Evolutionary conservation across 805 yeast genomes (phyloP).

Genomic region (Metschnikowia reukaufii): DNA sequence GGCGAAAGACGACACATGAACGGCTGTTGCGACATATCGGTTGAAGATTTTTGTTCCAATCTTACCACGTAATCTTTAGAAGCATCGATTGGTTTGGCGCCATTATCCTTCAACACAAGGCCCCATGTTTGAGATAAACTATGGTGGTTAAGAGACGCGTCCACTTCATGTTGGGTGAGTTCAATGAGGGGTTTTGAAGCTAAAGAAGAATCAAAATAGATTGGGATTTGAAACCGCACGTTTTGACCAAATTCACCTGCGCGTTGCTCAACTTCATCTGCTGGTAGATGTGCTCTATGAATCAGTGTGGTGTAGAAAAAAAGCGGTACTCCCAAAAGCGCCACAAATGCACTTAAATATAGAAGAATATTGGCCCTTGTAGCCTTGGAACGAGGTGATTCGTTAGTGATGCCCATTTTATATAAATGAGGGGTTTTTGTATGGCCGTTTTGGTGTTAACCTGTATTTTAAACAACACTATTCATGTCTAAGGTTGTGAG

Average conservation of each 20-base stretch:
- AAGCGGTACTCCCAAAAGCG: slow-evolving; percentile 53
- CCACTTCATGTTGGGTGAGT: slow-evolving; percentile 37
- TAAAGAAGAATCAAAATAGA: slow-evolving; percentile 35
- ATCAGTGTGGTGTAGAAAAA: slow-evolving; percentile 62
- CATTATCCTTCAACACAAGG: slow-evolving; percentile 24
- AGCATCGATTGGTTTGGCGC: slow-evolving; percentile 16
- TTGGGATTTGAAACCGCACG: slow-evolving; percentile 41
- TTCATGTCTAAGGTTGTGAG: no score
- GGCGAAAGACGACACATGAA: slow-evolving; percentile 35
- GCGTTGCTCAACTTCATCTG: slow-evolving; percentile 36
- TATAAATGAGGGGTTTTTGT: not conserved
- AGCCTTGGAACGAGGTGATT: slow-evolving; percentile 10
- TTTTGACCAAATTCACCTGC: slow-evolving; percentile 23
- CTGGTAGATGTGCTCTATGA: slow-evolving; percentile 61
- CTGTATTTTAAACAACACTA: no score
- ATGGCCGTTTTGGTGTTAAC: no score
- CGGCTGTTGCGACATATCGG: not conserved
- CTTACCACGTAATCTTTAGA: slow-evolving; percentile 39
- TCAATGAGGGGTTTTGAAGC: slow-evolving; percentile 32
- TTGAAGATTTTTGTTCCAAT: slow-evolving; percentile 17
- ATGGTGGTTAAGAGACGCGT: slow-evolving; percentile 25
- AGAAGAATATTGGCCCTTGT: slow-evolving; percentile 14
- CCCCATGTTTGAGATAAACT: slow-evolving; percentile 31
- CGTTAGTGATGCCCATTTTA: slow-evolving; percentile 12
- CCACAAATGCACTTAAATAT: slow-evolving; percentile 20